These are phyloP conservation scores for Penicillium goetzii DNA, from an alignment of 495 filamentous ascomycete species.

Conservation along the genomic window DNA sequence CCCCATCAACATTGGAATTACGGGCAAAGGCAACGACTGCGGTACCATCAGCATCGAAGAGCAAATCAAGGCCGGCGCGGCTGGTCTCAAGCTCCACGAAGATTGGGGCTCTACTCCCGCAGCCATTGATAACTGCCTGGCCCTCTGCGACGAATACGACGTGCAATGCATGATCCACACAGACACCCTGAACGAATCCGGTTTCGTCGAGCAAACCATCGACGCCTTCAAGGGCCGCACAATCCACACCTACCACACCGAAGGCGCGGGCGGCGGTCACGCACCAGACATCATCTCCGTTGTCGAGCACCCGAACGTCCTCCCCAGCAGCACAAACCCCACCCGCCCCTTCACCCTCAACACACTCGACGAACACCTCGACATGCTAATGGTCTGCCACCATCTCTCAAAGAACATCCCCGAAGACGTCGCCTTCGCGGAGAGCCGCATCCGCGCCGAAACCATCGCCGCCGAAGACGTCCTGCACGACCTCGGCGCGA, in stretches of 20 bases:
- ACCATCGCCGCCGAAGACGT: slow-evolving; percentile 98
- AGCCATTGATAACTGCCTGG: slow-evolving; percentile 88
- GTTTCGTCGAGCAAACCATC: slow-evolving; percentile 94
- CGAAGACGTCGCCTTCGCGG: slow-evolving; percentile 95
- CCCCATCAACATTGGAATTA: slow-evolving; percentile 93
- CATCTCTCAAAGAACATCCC: slow-evolving; percentile 90
- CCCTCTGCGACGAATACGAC: slow-evolving; percentile 87
- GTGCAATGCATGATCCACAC: slow-evolving; percentile 97
- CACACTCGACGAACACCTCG: slow-evolving; percentile 94
- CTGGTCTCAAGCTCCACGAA: slow-evolving; percentile 94
- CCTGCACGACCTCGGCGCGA: slow-evolving; percentile 92
- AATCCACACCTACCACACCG: slow-evolving; percentile 98
- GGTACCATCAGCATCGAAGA: slow-evolving; percentile 71
- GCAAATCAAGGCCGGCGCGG: slow-evolving; percentile 81
- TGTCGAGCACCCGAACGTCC: slow-evolving; percentile 88
- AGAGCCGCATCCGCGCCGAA: slow-evolving; percentile 91
- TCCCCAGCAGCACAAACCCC: slow-evolving; percentile 91
- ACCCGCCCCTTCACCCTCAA: slow-evolving; percentile 91
- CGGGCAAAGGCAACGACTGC: slow-evolving; percentile 94
- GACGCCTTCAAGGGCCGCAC: slow-evolving; percentile 84
- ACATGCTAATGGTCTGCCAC: slow-evolving; percentile 99
- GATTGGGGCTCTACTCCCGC: slow-evolving; percentile 96
- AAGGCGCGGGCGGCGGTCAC: slow-evolving; percentile 94
- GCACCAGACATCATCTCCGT: slow-evolving; percentile 97
- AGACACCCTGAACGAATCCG: slow-evolving; percentile 96